A percentile compares a stretch with the other conserved stretches of the same genome.
These are phyloP conservation scores for Diutina mesorugosa DNA, from an alignment of 1,139 yeast species.

Conservation along the genomic window DNA sequence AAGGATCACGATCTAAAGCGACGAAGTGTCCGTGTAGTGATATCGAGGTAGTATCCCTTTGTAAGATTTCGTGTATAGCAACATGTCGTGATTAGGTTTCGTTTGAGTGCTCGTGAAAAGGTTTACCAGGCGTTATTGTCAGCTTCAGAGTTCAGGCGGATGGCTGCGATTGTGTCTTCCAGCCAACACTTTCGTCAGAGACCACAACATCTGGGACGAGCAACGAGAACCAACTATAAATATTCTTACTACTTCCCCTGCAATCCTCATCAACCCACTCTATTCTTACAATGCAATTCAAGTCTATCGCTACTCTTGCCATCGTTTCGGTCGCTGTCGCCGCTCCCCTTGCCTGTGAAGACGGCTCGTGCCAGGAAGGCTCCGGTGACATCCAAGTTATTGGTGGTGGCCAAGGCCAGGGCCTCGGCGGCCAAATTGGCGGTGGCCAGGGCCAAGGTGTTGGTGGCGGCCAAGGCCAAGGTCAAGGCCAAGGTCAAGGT, in stretches of 20 bases:
- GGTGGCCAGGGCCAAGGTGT: neutral
- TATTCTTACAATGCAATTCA: neutral
- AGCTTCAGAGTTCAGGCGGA: neutral
- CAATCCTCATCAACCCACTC: neutral
- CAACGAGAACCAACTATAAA: neutral
- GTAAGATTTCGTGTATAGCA: no score
- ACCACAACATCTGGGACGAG: neutral
- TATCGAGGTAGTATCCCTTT: no score
- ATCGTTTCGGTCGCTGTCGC: neutral
- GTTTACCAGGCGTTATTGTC: no score
- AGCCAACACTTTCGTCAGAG: no score
- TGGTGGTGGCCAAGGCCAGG: neutral
- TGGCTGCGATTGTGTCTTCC: neutral
- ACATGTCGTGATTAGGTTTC: no score
- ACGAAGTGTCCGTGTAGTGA: no score
- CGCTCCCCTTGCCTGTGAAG: neutral
- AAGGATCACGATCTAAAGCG: no score
- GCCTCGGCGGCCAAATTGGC: neutral
- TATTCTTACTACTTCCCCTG: neutral
- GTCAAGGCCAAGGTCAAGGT: neutral
- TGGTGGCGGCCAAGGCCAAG: neutral
- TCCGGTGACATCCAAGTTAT: neutral
- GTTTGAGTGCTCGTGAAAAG: no score
- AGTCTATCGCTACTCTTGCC: constrained; percentile 1
- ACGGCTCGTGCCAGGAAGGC: neutral